Evolutionary conservation across 495 filamentous ascomycete genomes (phyloP).

Genomic region (Hypoxylon crocopeplum): DNA sequence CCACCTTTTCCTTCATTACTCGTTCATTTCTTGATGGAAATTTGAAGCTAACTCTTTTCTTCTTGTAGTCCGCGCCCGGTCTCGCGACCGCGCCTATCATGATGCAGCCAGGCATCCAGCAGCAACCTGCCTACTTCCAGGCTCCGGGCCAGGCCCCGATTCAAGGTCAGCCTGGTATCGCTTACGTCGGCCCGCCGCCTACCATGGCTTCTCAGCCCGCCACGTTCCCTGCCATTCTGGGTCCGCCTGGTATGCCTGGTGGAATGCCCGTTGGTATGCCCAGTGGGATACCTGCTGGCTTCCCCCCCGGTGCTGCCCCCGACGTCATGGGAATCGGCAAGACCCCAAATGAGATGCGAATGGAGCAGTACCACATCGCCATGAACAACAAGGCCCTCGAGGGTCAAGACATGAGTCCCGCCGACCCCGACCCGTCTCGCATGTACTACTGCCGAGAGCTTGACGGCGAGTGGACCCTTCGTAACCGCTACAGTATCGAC

Average conservation of each 20-base stretch:
- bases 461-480: conserved; percentile 54
- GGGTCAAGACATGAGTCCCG: conserved; percentile 59
- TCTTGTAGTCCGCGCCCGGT: conserved; percentile 22
- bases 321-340: conserved; percentile 50
- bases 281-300: too few relatives aligned
- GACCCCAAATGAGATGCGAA: conserved; percentile 45
- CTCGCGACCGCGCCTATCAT: conserved; percentile 21
- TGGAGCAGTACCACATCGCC: conserved; percentile 49
- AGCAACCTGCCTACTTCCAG: conserved; percentile 15
- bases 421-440: conserved; percentile 57
- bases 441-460: conserved; percentile 59
- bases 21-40: conserved; percentile 2
- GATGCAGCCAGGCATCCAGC: conserved; percentile 28
- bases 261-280: too few relatives aligned
- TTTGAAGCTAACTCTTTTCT: conserved; percentile 31
- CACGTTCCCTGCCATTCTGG: conserved; percentile 12
- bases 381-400: conserved; percentile 48
- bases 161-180: too few relatives aligned
- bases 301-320: conserved; percentile 18
- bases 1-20: neutral
- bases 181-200: conserved; percentile 27
- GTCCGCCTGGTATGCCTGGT: neutral
- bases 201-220: conserved; percentile 16
- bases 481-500: conserved; percentile 58
- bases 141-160: neutral